Evolutionary conservation across 257 asterid species (phyloP).

Genomic region (Scutellaria baicalensis): DNA sequence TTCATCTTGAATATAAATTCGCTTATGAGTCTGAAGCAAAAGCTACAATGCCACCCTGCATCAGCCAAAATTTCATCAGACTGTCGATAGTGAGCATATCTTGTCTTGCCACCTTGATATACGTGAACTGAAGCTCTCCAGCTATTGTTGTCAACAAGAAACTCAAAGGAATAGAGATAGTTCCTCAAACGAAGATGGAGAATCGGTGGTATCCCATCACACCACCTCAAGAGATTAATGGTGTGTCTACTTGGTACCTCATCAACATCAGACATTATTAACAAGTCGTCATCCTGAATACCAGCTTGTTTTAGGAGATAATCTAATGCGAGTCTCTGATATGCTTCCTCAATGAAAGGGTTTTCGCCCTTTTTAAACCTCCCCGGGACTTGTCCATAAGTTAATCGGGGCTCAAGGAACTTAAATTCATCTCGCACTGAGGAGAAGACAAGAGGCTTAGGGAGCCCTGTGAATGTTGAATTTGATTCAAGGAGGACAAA

Average conservation of each 20-base stretch:
- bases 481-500: slow-evolving; percentile 78
- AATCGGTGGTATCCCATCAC: slow-evolving; percentile 58
- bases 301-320: slow-evolving; percentile 79
- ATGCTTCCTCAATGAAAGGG: slow-evolving; percentile 81
- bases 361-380: slow-evolving; percentile 66
- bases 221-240: slow-evolving; percentile 76
- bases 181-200: slow-evolving; percentile 75
- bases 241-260: slow-evolving; percentile 80
- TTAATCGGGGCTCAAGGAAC: slow-evolving; percentile 57
- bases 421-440: slow-evolving; percentile 44
- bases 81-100: slow-evolving; percentile 78
- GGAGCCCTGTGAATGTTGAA: slow-evolving; percentile 75
- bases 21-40: slow-evolving; percentile 57
- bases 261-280: slow-evolving; percentile 78
- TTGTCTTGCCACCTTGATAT: slow-evolving; percentile 66
- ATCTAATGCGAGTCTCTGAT: slow-evolving; percentile 75
- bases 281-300: slow-evolving; percentile 68
- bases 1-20: slow-evolving; percentile 84
- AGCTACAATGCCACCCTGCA: slow-evolving; percentile 89
- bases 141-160: slow-evolving; percentile 63
- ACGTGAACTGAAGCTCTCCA: slow-evolving; percentile 82
- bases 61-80: slow-evolving; percentile 59
- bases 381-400: slow-evolving; percentile 77
- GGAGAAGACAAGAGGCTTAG: slow-evolving; percentile 54
- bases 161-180: slow-evolving; percentile 74